Base-by-base conservation (phyloP, 257 asterid genomes). In the Rubia yunnanensis region DNA sequence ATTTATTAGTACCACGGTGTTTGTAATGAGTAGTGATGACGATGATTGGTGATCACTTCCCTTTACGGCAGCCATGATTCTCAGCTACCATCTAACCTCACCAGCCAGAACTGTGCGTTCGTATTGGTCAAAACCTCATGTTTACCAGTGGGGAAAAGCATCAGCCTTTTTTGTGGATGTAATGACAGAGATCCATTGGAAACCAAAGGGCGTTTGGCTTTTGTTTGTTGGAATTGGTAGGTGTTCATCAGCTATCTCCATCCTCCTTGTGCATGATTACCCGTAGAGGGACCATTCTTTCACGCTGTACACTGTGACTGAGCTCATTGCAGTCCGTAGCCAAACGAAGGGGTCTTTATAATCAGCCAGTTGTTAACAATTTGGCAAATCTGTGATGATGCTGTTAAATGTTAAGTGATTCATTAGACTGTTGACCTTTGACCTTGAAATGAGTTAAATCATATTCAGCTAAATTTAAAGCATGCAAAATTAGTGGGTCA, bases 211-310 rank as follows among this genome's bases (percentile, higher is more conserved):
- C 65, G 18, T 50, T 50, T 50, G 56, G 27, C 72, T 77, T 72
- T 82, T 57, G 73, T 72, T 82, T 57, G 73, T 72, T 76, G 77
- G 76, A 76, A 79, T 81, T 77, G 81, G 67, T 66, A 71, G 66
- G 63, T 76, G 65, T 56, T 76, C 72, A 28, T 28, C 63, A 27
- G 14, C 32, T 3, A 52, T 50, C 60, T 23, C 31, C n/a, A 24
- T 63, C 68, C 64, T 64, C 41, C 44, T 7, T 13, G 46, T 56
- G 76, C 72, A 77, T 73, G 71, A 67, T 72, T 34, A 34, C 38
- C 57, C 57, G 32, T 59, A 67, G 46, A 67, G 67, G 82, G 73
- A 74, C 84, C 84, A 70, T 52, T 57, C 82, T 64, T 41, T 63
- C 68, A 35, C 34, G 30, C 44, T 34, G 11, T 23, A 11, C 20